Conservation (phyloP, 2,329 filamentous ascomycete species). For the Boeremia lycopersici region DNA sequence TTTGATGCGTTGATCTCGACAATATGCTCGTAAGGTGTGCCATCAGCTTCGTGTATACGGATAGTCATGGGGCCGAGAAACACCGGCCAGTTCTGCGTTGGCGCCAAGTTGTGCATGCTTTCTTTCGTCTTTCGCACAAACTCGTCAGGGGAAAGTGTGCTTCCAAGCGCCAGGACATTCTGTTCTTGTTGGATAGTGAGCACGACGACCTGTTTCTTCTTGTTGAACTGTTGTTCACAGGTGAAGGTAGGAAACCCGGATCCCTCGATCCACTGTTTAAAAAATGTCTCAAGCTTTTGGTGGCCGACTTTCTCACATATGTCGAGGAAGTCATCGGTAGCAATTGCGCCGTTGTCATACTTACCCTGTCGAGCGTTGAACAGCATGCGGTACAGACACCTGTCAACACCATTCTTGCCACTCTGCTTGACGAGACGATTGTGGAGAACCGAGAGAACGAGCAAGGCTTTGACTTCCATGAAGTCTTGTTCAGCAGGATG, state of each 20-base stretch:
- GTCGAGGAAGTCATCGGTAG: constrained; percentile 77
- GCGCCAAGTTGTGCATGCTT: constrained; percentile 70
- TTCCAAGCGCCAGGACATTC: constrained; percentile 34
- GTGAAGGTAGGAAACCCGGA: constrained; percentile 88
- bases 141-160: constrained; percentile 67
- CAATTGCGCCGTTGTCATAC: constrained; percentile 71
- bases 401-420: constrained; percentile 79
- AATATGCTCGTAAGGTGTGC: constrained; percentile 97
- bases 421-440: constrained; percentile 87
- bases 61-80: constrained; percentile 98
- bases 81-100: constrained; percentile 72
- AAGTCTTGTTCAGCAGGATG: constrained; percentile 89
- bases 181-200: constrained; percentile 78
- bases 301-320: constrained; percentile 88
- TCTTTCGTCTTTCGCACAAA: constrained; percentile 90
- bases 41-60: constrained; percentile 95
- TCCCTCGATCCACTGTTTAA: constrained; percentile 88
- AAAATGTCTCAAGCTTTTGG: constrained; percentile 86
- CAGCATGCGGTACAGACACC: constrained; percentile 85
- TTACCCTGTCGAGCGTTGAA: constrained; percentile 84
- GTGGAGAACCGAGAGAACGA: constrained; percentile 93
- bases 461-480: constrained; percentile 84
- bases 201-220: constrained; percentile 94
- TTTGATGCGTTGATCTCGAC: constrained; percentile 89
- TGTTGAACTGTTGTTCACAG: constrained; percentile 91